Conservation (phyloP, 208 protist species). For the Crithidia mellificae region DNA sequence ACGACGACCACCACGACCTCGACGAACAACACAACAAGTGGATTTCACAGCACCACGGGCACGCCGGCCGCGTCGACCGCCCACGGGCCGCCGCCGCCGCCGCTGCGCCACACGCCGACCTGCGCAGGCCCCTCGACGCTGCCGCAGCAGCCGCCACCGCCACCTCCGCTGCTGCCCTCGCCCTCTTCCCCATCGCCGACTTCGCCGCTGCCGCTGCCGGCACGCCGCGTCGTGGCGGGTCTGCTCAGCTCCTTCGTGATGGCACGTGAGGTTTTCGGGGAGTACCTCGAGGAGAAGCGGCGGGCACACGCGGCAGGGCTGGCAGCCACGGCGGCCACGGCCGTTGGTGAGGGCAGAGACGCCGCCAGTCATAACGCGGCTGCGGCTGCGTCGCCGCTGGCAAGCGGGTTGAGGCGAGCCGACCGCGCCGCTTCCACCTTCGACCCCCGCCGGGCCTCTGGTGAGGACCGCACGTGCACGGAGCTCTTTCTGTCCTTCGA, state of each 20-base stretch:
- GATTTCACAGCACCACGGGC: neutral
- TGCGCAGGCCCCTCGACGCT: neutral
- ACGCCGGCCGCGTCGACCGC: conserved; percentile 2
- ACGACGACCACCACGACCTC: neutral
- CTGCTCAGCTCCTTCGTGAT: conserved; percentile 28
- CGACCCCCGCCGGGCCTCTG: neutral
- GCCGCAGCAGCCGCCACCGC: too few species aligned
- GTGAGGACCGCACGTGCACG: conserved; percentile 3
- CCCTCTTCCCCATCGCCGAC: too few species aligned
- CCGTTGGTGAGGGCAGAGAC: neutral
- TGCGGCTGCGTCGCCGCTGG: too few species aligned
- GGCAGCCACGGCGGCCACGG: too few species aligned
- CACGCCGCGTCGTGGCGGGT: conserved; percentile 14
- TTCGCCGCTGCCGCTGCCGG: conserved; percentile 13
- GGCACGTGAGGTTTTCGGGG: conserved; percentile 28
- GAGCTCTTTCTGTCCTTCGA: conserved; percentile 20
- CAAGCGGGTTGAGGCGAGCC: neutral
- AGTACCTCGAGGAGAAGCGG: conserved; percentile 10
- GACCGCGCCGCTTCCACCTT: too few species aligned
- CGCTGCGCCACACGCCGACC: neutral
- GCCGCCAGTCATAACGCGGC: too few species aligned
- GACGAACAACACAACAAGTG: neutral
- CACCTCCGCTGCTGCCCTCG: neutral
- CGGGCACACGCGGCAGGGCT: neutral
- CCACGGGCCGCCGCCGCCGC: neutral